Evolutionary conservation across 805 yeast genomes (phyloP), one percentile per base, ranked within the genome.

Genomic region (Candida railenensis): DNA sequence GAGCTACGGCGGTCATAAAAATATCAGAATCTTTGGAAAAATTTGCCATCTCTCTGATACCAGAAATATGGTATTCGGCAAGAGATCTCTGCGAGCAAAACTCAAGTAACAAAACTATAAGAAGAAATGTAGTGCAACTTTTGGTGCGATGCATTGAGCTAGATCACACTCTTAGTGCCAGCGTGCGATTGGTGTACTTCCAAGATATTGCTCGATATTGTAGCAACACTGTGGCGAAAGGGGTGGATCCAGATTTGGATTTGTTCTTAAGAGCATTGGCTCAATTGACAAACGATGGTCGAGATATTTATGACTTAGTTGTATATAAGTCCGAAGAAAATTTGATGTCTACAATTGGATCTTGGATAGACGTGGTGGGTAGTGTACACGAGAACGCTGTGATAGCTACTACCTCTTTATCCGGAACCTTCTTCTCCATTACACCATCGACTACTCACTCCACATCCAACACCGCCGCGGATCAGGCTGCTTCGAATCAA

Each of bases 51-150:
- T 72, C 83, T 0, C 77, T 85, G 2, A 73, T 87, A 3, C 82
- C 88, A 0, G 90, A 86, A 50, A 72, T 88, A 1, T 89, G 96
- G 96, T 81, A 83, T 59, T 65, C 82, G 43, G 83, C 85, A 0
- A 68, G 78, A 48, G 79, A 75, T 43, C 63, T 84, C 59, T 71
- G 87, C 43, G 67, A 67, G 4, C 46, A 60, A 1, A 68, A 64
- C 15, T 61, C 71, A 3, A 65, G 84, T 22, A 61, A 57, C 33
- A 47, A 65, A 3, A 46, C 55, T 18, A 56, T 62, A 15, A 51
- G 77, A 47, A 63, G 75, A 28, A 75, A 77, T 1, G 82, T 83
- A 0, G 61, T 87, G 30, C 61, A 70, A 15, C 66, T 89, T 20
- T 61, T 87, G 56, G 57, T 64, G 4, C 70, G 73, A 43, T 85